Evolutionary conservation across 148 eudicot genomes (phyloP).

Genomic region (Camellia japonica): DNA sequence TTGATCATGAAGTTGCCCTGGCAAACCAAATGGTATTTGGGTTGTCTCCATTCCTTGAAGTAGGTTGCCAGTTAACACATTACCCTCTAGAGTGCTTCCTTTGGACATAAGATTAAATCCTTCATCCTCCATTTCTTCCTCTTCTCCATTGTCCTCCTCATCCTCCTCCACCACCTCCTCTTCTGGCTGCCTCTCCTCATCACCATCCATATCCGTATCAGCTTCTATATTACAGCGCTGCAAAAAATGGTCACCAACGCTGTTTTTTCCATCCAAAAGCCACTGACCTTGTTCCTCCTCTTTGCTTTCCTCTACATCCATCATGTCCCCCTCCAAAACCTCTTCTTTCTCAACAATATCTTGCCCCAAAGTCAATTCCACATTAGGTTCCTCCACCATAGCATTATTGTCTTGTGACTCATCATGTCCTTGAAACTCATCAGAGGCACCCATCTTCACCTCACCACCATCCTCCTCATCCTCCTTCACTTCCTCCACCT

Average conservation of each 20-base stretch:
- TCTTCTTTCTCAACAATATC: constrained; percentile 39
- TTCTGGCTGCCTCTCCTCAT: constrained; percentile 32
- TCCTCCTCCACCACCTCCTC: constrained; percentile 32
- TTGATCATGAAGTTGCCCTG: constrained; percentile 36
- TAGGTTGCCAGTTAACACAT: constrained; percentile 46
- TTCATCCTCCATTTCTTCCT: constrained; percentile 36
- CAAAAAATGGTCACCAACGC: constrained; percentile 38
- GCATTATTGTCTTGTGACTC: constrained; percentile 4
- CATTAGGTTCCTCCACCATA: constrained; percentile 30
- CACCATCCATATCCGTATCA: constrained; percentile 17
- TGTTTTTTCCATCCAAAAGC: constrained; percentile 42
- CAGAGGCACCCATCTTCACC: constrained; percentile 37
- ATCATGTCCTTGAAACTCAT: constrained; percentile 20
- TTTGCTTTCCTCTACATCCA: constrained; percentile 41
- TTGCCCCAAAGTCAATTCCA: constrained; percentile 44
- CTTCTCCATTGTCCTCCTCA: constrained; percentile 34
- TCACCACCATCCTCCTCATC: constrained; percentile 31
- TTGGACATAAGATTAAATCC: constrained; percentile 32
- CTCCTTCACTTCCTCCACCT: constrained; percentile 4
- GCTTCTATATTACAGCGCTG: constrained; percentile 46
- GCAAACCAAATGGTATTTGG: constrained; percentile 35
- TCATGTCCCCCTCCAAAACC: constrained; percentile 31
- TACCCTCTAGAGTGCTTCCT: constrained; percentile 27
- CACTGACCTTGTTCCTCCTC: constrained; percentile 45
- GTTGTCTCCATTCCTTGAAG: constrained; percentile 50